Evolutionary conservation across 75 land plant species (phyloP).

Genomic region (Sequoia sempervirens): DNA sequence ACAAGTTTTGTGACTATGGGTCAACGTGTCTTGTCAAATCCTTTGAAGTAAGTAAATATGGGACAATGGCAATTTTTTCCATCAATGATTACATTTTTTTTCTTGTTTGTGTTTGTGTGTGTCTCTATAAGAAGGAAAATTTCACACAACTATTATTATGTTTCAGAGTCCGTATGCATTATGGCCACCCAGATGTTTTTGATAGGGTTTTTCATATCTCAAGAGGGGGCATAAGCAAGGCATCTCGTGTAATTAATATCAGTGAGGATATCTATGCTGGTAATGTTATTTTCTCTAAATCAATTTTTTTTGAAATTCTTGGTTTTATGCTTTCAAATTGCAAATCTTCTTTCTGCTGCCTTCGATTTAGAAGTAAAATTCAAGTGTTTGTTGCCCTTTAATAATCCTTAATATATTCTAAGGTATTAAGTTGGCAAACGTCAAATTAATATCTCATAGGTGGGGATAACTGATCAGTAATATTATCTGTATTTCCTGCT

Average conservation of each 20-base stretch:
- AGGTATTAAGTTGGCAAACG: too few species aligned
- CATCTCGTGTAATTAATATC: slow-evolving; percentile 74
- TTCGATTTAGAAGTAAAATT: too few species aligned
- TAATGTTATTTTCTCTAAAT: slow-evolving; percentile 5
- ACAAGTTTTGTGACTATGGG: slow-evolving; percentile 58
- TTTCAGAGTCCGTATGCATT: slow-evolving; percentile 87
- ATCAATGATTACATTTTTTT: not conserved
- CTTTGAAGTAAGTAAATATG: slow-evolving; percentile 35
- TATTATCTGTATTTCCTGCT: slow-evolving; percentile 4
- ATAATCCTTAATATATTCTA: too few species aligned
- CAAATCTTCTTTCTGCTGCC: too few species aligned
- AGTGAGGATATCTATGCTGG: slow-evolving; percentile 96
- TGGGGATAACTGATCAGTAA: not conserved
- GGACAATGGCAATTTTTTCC: not conserved
- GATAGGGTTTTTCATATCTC: slow-evolving; percentile 84
- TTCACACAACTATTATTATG: not conserved
- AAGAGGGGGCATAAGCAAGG: slow-evolving; percentile 89
- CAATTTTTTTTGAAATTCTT: not conserved
- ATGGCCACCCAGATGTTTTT: slow-evolving; percentile 97
- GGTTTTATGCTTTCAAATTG: not conserved
- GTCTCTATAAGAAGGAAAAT: not conserved
- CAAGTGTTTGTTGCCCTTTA: too few species aligned
- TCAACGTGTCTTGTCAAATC: slow-evolving; percentile 45
- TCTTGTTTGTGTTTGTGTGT: too few species aligned
- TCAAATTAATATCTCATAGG: too few species aligned